These are phyloP conservation scores for Ilex paraguariensis DNA, from an alignment of 305 asterid genomes.

Conservation along the genomic window DNA sequence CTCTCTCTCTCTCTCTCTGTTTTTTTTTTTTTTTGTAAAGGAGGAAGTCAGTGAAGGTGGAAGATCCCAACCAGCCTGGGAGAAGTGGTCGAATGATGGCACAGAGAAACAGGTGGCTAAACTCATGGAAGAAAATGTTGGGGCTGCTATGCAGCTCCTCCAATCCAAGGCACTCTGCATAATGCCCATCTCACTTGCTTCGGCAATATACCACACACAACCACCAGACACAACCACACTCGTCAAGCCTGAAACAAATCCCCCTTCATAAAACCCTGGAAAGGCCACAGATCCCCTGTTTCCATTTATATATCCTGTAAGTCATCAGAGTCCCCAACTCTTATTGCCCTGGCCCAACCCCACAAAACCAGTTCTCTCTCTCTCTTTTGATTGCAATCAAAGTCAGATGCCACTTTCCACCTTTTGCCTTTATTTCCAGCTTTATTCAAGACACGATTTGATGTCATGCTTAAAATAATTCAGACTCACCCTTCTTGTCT, in stretches of 20 bases:
- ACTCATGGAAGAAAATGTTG: conserved; percentile 95
- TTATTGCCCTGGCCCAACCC: no score
- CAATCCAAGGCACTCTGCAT: conserved; percentile 93
- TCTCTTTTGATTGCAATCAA: conserved; percentile 6
- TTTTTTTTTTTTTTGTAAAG: conserved; percentile 24
- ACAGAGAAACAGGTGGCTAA: conserved; percentile 90
- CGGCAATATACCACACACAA: conserved; percentile 81
- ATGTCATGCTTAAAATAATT: conserved; percentile 25
- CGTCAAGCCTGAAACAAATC: conserved; percentile 56
- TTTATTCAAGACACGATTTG: conserved; percentile 22
- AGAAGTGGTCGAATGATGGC: conserved; percentile 91
- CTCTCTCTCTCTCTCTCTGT: neutral
- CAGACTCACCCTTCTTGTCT: conserved; percentile 34
- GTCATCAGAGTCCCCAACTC: no score
- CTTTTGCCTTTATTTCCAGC: conserved; percentile 9
- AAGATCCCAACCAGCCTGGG: conserved; percentile 84
- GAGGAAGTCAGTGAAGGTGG: conserved; percentile 61
- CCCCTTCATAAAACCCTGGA: conserved; percentile 37
- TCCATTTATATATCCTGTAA: conserved; percentile 1
- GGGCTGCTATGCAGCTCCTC: conserved; percentile 94
- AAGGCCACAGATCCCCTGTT: conserved; percentile 16
- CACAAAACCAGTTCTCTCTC: no score
- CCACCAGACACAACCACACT: conserved; percentile 50
- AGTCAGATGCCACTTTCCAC: conserved; percentile 37
- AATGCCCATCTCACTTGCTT: conserved; percentile 77